These are phyloP conservation scores for Leishmania martiniquensis DNA, from an alignment of 208 protist species.

Conservation along the genomic window DNA sequence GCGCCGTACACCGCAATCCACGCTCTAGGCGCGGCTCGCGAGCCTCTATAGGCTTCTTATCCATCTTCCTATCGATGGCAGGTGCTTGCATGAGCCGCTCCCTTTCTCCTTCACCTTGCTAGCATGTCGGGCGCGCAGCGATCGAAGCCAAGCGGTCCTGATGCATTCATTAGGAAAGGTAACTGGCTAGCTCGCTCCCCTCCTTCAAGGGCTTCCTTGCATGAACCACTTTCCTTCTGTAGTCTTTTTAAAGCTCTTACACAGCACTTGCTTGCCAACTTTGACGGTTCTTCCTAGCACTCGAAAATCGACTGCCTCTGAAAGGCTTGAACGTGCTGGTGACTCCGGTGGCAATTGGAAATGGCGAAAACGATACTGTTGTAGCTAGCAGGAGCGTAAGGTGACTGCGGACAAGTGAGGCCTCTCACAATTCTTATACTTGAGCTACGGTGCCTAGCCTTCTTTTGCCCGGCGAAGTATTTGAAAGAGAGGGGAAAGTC, in stretches of 20 bases:
- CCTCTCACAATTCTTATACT: neutral
- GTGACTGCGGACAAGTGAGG: neutral
- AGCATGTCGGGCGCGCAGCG: too few relatives aligned
- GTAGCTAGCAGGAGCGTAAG: neutral
- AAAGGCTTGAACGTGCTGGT: neutral
- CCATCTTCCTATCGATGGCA: too few relatives aligned
- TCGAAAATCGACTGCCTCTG: neutral
- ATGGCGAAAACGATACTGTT: neutral
- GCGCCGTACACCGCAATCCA: too few relatives aligned
- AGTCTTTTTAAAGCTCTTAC: neutral
- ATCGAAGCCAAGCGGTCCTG: too few relatives aligned
- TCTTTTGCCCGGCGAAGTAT: neutral
- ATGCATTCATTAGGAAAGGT: too few relatives aligned
- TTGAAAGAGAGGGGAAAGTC: neutral
- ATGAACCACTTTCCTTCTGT: neutral
- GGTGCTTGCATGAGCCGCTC: too few relatives aligned
- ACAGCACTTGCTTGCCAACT: neutral
- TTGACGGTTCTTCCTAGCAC: neutral
- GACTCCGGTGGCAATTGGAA: neutral
- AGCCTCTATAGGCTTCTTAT: too few relatives aligned
- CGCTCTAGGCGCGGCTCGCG: too few relatives aligned
- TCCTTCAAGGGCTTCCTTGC: neutral
- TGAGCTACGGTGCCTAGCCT: neutral
- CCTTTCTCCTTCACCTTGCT: too few relatives aligned
- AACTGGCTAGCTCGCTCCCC: too few relatives aligned